phyloP scores from a whole-genome alignment of 176 grass and related monocot species.

The Cocos nucifera region DNA sequence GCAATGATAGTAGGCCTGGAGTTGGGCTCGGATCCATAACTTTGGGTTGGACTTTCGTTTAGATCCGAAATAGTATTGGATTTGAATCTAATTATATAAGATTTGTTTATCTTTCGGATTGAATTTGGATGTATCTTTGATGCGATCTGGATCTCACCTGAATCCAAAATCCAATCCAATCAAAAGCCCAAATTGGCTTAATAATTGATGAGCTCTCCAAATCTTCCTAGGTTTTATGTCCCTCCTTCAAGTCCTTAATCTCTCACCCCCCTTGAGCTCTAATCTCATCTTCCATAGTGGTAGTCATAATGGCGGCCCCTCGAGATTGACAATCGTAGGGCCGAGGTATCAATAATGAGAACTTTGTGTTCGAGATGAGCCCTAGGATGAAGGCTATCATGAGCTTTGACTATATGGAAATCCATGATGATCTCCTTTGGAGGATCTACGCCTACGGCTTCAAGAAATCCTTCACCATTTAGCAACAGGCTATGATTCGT shows the following conservation, averaged over 20 bases:
- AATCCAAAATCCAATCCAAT: no score
- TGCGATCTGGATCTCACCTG: no score
- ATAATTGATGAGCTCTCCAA: no score
- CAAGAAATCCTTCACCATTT: neutral
- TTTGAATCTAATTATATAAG: no score
- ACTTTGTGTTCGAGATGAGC: constrained; percentile 76
- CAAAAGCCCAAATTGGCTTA: no score
- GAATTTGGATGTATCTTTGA: no score
- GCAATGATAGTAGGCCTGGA: no score
- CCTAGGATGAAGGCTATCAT: constrained; percentile 69
- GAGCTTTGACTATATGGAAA: constrained; percentile 90
- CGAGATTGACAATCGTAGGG: constrained; percentile 1
- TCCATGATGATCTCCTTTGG: constrained; percentile 79
- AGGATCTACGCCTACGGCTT: neutral
- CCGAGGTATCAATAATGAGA: constrained; percentile 56
- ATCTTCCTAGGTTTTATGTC: neutral
- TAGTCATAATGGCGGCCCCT: constrained; percentile 19
- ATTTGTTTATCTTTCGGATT: no score
- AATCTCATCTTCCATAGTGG: constrained; percentile 1
- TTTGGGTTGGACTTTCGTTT: no score
- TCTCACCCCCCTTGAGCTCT: no score
- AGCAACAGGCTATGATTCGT: neutral
- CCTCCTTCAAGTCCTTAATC: neutral
- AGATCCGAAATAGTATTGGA: no score
- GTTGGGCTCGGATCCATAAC: no score